Evolutionary conservation across 352 stramenopile species (phyloP).

Genomic region (Phytophthora rubi): DNA sequence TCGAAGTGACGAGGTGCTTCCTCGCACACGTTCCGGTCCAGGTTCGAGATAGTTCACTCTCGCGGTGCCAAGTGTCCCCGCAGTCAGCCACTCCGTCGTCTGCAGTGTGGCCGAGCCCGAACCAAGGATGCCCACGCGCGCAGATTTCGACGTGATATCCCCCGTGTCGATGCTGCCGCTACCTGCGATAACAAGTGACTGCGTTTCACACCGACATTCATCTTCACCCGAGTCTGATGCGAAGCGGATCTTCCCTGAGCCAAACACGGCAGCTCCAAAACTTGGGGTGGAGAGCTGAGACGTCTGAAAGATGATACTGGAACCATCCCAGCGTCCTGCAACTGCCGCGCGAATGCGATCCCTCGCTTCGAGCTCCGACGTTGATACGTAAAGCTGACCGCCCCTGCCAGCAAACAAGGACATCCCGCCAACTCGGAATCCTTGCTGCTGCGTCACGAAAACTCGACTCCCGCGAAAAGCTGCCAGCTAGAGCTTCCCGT

Average conservation of each 20-base stretch:
- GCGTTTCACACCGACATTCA: constrained; percentile 18
- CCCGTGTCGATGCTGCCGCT: constrained; percentile 30
- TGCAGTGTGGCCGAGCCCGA: constrained; percentile 21
- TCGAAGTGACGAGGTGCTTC: constrained; percentile 21
- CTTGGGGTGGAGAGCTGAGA: constrained; percentile 25
- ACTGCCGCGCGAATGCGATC: constrained; percentile 20
- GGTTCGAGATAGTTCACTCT: constrained; percentile 30
- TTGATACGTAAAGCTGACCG: constrained; percentile 21
- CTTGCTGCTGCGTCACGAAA: constrained; percentile 22
- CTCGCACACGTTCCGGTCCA: constrained; percentile 14
- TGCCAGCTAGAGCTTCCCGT: constrained; percentile 29
- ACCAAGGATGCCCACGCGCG: constrained; percentile 22
- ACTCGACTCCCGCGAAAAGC: constrained; percentile 21
- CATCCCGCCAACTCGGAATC: constrained; percentile 11
- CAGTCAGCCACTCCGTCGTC: constrained; percentile 13
- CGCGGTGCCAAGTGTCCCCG: constrained; percentile 16
- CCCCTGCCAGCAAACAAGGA: constrained; percentile 11
- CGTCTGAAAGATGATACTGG: constrained; percentile 25
- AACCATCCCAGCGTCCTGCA: constrained; percentile 20
- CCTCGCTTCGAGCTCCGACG: constrained; percentile 15
- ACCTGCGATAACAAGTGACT: constrained; percentile 26
- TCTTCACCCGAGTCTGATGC: constrained; percentile 15
- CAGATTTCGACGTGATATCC: constrained; percentile 18
- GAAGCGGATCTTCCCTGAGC: constrained; percentile 20
- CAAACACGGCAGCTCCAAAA: constrained; percentile 13